Evolutionary conservation across 352 stramenopile genomes (phyloP), one percentile per base, ranked within the genome.

Genomic region (Phytophthora sp.): DNA sequence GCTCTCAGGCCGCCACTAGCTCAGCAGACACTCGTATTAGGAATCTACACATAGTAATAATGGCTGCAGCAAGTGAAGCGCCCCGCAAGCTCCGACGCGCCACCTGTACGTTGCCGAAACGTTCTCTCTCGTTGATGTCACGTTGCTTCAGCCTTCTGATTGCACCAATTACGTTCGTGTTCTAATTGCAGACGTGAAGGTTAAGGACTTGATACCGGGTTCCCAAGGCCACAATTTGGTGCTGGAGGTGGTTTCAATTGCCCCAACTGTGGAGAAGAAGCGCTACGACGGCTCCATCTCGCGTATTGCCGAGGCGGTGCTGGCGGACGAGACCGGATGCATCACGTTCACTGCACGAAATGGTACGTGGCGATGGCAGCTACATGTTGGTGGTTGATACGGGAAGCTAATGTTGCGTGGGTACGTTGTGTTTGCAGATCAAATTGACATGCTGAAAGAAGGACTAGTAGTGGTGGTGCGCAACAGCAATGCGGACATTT

Each of bases 221-320:
- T 86, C 88, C 7, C 80, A 93, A 21, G 88, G 88, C 5, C 84
- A 96, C 73, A 93, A 93, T 52, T 66, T 96, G 20, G 88, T 94
- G 50, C 74, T 91, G 21, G 75, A 81, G 30, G 82, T 96, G 26
- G 63, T 94, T 53, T 89, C 79, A 13, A 74, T 94, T 39, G 80
- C 74, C 2, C 58, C 73, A 7, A 66, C 62, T 4, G 71, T 84
- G 7, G 86, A 91, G 68, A 94, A 92, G 59, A 84, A 84, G 63
- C 81, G 83, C 7, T 88, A 82, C 62, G 85, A 96, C 54, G 84
- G 84, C 68, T 77, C 63, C 29, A 59, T 63, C 38, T 86, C 81
- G n/a, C 73, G 86, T 5, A 89, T 94, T 44, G 84, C 84, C 31
- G 88, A 96, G 69, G 84, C 73, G 12, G 74, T 91, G 46, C 53